These are phyloP conservation scores for Xerocomus amazonicus DNA, from an alignment of 1,284 basidiomycete genomes.

Conservation along the genomic window DNA sequence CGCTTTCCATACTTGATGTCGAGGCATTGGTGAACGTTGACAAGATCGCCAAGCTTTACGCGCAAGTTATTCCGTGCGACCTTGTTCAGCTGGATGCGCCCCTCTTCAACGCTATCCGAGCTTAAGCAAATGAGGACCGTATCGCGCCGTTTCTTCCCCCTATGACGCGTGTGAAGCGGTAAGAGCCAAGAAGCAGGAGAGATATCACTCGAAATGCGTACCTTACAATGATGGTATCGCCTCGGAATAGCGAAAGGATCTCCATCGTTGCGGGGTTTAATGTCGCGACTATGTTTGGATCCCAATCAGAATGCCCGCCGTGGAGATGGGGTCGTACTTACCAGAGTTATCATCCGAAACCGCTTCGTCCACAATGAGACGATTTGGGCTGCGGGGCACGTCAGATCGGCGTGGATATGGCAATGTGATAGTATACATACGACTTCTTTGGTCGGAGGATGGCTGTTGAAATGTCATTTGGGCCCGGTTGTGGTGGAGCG, in stretches of 20 bases:
- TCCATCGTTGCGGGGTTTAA: slow-evolving; percentile 98
- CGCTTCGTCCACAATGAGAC: slow-evolving; percentile 91
- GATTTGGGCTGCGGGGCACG: slow-evolving; percentile 70
- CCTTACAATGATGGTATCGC: slow-evolving; percentile 91
- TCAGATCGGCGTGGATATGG: slow-evolving; percentile 12
- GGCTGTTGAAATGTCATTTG: slow-evolving; percentile 87
- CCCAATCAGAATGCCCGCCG: slow-evolving; percentile 2
- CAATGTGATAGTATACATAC: slow-evolving; percentile 48
- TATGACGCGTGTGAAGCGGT: slow-evolving; percentile 28
- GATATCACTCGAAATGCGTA: slow-evolving; percentile 34
- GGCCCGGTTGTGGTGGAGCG: slow-evolving; percentile 68
- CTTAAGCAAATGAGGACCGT: slow-evolving; percentile 95
- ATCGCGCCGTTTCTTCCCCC: slow-evolving; percentile 94
- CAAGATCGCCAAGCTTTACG: slow-evolving; percentile 95
- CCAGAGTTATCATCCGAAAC: slow-evolving; percentile 91
- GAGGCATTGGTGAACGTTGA: slow-evolving; percentile 92
- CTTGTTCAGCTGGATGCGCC: slow-evolving; percentile 98
- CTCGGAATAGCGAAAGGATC: slow-evolving; percentile 87
- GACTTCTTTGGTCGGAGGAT: slow-evolving; percentile 95
- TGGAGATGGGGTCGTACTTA: slow-evolving; percentile 32
- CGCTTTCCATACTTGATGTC: slow-evolving; percentile 99
- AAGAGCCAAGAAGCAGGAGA: slow-evolving; percentile 2
- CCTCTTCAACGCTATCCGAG: slow-evolving; percentile 95
- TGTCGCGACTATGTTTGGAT: slow-evolving; percentile 67
- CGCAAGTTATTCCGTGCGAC: slow-evolving; percentile 98